Percentiles rank a stretch among this genome's conserved stretches.
Evolutionary conservation across 352 stramenopile genomes (phyloP).

Genomic region (Phytophthora quininea): DNA sequence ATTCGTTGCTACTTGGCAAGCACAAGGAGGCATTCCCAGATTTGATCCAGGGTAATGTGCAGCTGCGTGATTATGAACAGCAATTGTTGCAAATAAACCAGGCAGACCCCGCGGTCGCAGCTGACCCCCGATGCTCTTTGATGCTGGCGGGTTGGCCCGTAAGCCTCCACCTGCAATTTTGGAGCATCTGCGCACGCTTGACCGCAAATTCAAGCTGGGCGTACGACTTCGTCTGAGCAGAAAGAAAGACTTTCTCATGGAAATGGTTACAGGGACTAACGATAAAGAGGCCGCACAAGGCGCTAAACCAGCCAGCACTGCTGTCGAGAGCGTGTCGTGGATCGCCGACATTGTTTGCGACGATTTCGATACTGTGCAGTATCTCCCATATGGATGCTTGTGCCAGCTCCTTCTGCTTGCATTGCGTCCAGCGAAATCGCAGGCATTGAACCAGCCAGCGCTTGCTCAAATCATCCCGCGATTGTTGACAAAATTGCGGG

Average conservation of each 20-base stretch:
- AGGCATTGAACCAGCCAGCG: conserved; percentile 36
- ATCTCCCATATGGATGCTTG: conserved; percentile 77
- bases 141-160: conserved; percentile 66
- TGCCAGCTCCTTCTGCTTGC: conserved; percentile 82
- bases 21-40: conserved; percentile 60
- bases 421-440: conserved; percentile 27
- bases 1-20: conserved; percentile 67
- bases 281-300: conserved; percentile 31
- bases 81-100: conserved; percentile 63
- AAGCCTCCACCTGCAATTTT: conserved; percentile 76
- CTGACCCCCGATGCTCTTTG: conserved; percentile 80
- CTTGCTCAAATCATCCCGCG: conserved; percentile 58
- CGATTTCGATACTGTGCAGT: conserved; percentile 82
- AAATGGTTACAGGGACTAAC: conserved; percentile 76
- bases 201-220: conserved; percentile 80
- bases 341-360: conserved; percentile 90
- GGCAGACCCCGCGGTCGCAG: conserved; percentile 43
- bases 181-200: conserved; percentile 70
- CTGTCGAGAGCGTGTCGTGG: conserved; percentile 64
- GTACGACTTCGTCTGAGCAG: conserved; percentile 80
- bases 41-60: conserved; percentile 60
- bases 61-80: conserved; percentile 76
- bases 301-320: conserved; percentile 11
- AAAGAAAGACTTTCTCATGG: conserved; percentile 84
- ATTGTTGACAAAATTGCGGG: conserved; percentile 60